Percentiles rank a stretch among this genome's conserved stretches.
Evolutionary conservation across 352 stramenopile genomes (phyloP).

Genomic region (Phytophthora tentaculata): DNA sequence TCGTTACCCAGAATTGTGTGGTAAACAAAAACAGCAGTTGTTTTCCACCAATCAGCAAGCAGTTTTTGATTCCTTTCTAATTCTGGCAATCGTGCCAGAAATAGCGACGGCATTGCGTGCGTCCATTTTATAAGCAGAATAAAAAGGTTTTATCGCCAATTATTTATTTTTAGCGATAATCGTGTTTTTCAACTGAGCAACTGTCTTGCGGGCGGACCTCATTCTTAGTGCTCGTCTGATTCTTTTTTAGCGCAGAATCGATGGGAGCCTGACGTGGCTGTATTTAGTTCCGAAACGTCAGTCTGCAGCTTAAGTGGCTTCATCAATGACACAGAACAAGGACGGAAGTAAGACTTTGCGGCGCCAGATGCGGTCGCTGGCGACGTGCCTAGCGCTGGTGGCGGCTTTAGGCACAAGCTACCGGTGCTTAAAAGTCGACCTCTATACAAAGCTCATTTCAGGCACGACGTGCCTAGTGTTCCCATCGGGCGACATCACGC

Average conservation of each 20-base stretch:
- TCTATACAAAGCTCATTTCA: conserved; percentile 4
- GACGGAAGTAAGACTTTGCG: neutral
- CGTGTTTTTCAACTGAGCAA: conserved; percentile 22
- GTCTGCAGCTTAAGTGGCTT: neutral
- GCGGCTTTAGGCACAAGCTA: conserved; percentile 5
- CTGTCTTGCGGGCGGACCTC: conserved; percentile 1
- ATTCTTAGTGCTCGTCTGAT: conserved; percentile 9
- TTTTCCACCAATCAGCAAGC: neutral
- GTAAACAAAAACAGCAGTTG: neutral
- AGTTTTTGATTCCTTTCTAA: conserved; percentile 12
- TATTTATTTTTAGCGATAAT: no score
- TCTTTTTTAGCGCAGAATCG: conserved; percentile 8
- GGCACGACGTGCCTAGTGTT: conserved; percentile 42
- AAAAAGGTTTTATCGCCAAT: no score
- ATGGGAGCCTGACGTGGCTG: neutral
- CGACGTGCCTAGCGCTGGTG: conserved; percentile 15
- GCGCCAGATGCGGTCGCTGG: conserved; percentile 15
- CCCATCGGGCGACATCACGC: conserved; percentile 56
- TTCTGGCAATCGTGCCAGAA: conserved; percentile 24
- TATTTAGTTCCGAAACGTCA: conserved; percentile 20
- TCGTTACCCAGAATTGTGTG: neutral
- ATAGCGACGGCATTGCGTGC: neutral
- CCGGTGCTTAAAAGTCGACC: neutral
- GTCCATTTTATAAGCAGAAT: neutral
- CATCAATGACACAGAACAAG: conserved; percentile 10